Base-by-base conservation (phyloP, 768 basidiomycete genomes). In the Cystoderma amianthinum region DNA sequence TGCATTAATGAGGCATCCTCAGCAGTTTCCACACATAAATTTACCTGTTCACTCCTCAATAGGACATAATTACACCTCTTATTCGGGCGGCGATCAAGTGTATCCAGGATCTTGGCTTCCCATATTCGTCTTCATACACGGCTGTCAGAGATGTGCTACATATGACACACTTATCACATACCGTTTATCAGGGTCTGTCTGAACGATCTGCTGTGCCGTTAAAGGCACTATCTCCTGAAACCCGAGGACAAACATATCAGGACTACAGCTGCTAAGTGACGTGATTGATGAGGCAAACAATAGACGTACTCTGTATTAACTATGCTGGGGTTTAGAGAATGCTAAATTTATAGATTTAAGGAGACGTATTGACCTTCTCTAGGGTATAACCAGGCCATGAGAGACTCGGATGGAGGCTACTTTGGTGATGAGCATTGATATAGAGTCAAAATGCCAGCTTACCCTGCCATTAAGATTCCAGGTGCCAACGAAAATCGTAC, bases 161-260 rank as follows among this genome's bases (percentile, higher is more conserved):
- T 18, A 32, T 7, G 38, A 6, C 10, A 19, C 12, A 7, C 19
- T 43, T 3, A 34, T 6, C n/a, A 44, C 67, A 17, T 39, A 85
- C 90, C 79, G 76, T 64, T 91, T 93, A 56, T 92, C 91, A 1
- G 94, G 92, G 61, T 97, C 94, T 4, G 93, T 85, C 59, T 96
- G 93, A 12, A 97, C 72, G 32, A 99, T 97, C 58, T 97, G 94
- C 53, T 94, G 91, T 2, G 96, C 91, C n/a, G 91, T 97, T 36
- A 99, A 74, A 3, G 93, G 92, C 0, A 99, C 96, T 40, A 99
- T 93, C 61, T 99, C 96, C 61, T 99, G 94, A 57, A 97, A 96
- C 2, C 88, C 90, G 20, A 97, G 68, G 16, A 82, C 82, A 56
- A 95, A 83, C 46, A 98, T 80, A 55, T 97, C 93, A 4, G 93